A percentile compares a stretch with the other conserved stretches of the same genome.
phyloP scores from a whole-genome alignment of 2,329 filamentous ascomycete species.

The Alternaria consortialis region DNA sequence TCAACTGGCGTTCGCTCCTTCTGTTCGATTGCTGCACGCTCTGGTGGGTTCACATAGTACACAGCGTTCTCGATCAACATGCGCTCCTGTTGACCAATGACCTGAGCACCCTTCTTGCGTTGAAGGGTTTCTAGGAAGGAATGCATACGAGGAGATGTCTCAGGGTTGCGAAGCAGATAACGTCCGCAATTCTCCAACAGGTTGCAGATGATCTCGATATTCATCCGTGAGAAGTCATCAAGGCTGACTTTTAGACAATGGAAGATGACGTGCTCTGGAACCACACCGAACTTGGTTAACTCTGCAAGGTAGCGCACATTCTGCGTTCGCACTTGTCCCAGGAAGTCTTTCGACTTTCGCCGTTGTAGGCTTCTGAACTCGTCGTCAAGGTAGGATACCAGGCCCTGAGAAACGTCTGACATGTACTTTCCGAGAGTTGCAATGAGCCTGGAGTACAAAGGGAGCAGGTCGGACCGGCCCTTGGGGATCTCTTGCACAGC shows the following conservation, averaged over 20 bases:
- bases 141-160: constrained; percentile 90
- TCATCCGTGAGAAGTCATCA: constrained; percentile 98
- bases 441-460: constrained; percentile 89
- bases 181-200: constrained; percentile 95
- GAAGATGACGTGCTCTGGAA: constrained; percentile 98
- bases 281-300: constrained; percentile 96
- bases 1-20: constrained; percentile 96
- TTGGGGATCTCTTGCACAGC: constrained; percentile 94
- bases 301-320: constrained; percentile 99
- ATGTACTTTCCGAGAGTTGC: constrained; percentile 94
- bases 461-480: constrained; percentile 88
- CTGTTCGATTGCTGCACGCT: constrained; percentile 91
- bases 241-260: constrained; percentile 97
- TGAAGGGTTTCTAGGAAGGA: constrained; percentile 95
- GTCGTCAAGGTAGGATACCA: constrained; percentile 92
- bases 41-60: constrained; percentile 96
- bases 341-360: constrained; percentile 96
- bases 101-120: constrained; percentile 94
- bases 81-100: constrained; percentile 92
- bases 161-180: constrained; percentile 89
- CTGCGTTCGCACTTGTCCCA: constrained; percentile 89
- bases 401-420: constrained; percentile 88
- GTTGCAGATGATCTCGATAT: constrained; percentile 98
- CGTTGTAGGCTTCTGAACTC: constrained; percentile 97
- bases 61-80: constrained; percentile 99